phyloP scores from a whole-genome alignment of 371 early-diverging fungal species.

The Apophysomyces ossiformis region DNA sequence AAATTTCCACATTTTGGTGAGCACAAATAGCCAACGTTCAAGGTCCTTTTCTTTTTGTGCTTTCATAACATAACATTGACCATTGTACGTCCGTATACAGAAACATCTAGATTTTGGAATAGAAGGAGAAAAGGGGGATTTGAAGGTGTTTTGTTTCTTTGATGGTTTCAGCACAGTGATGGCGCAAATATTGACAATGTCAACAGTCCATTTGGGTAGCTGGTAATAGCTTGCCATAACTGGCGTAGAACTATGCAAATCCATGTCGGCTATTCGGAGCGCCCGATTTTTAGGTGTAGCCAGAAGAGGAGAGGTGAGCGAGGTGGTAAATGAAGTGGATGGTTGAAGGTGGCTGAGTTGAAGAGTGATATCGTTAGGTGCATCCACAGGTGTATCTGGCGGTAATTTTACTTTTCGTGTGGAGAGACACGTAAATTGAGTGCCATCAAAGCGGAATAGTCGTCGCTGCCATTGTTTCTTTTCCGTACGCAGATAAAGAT shows the following conservation, averaged over 20 bases:
- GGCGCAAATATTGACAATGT: conserved; percentile 40
- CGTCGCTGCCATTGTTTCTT: conserved; percentile 52
- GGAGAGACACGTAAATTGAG: conserved; percentile 46
- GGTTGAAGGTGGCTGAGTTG: conserved; percentile 17
- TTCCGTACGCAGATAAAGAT: conserved; percentile 41
- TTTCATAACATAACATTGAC: conserved; percentile 39
- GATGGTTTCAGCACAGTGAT: conserved; percentile 45
- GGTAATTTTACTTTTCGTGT: conserved; percentile 44
- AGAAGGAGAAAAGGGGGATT: conserved; percentile 2
- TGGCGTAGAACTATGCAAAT: conserved; percentile 1
- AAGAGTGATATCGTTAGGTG: conserved; percentile 17
- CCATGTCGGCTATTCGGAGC: conserved; percentile 18
- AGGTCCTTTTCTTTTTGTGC: conserved; percentile 54
- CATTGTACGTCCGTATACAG: conserved; percentile 46
- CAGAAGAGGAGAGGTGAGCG: conserved; percentile 40
- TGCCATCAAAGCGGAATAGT: conserved; percentile 57
- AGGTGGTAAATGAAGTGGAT: conserved; percentile 25
- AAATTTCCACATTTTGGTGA: conserved; percentile 56
- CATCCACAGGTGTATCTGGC: conserved; percentile 29
- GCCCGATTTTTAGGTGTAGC: conserved; percentile 42
- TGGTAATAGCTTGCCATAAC: conserved; percentile 47
- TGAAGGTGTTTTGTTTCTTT: conserved; percentile 25
- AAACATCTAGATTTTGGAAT: conserved; percentile 41
- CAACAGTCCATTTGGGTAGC: conserved; percentile 51
- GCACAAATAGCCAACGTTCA: conserved; percentile 57